These are phyloP conservation scores for Solanum dulcamara DNA, from an alignment of 257 asterid species.

Conservation along the genomic window DNA sequence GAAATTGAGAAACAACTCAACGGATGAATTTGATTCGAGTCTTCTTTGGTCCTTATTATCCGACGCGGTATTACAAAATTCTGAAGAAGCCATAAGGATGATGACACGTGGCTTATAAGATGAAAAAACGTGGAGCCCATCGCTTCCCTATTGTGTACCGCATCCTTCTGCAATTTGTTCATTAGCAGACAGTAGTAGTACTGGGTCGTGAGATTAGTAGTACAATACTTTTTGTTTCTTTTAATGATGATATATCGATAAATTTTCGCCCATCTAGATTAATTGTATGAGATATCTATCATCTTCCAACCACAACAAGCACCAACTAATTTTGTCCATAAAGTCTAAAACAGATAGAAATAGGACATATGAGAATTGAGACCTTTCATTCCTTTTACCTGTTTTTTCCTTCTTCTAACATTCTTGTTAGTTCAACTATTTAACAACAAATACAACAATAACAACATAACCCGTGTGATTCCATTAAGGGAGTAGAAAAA, in stretches of 20 bases:
- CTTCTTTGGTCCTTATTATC: constrained; percentile 1
- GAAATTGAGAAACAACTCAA: background rate
- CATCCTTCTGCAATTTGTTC: background rate
- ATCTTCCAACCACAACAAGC: no score
- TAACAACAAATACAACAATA: background rate
- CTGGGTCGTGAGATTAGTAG: background rate
- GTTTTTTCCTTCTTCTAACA: background rate
- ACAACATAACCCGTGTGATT: no score
- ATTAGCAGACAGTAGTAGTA: background rate
- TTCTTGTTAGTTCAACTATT: background rate
- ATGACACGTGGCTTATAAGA: constrained; percentile 18
- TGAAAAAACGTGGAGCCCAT: background rate
- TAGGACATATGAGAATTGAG: background rate
- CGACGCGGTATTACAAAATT: constrained; percentile 3
- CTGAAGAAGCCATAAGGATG: background rate
- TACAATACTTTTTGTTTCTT: no score
- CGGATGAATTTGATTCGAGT: background rate
- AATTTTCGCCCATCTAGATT: no score
- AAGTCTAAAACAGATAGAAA: no score
- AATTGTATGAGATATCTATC: no score
- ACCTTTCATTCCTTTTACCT: background rate
- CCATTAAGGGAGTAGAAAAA: background rate
- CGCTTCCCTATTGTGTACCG: background rate
- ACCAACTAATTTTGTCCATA: no score
- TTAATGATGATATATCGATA: no score